A percentile compares a stretch with the other conserved stretches of the same genome.
Evolutionary conservation across 805 yeast species (phyloP).

Genomic region (Cyberlindnera samutprakarnensis): DNA sequence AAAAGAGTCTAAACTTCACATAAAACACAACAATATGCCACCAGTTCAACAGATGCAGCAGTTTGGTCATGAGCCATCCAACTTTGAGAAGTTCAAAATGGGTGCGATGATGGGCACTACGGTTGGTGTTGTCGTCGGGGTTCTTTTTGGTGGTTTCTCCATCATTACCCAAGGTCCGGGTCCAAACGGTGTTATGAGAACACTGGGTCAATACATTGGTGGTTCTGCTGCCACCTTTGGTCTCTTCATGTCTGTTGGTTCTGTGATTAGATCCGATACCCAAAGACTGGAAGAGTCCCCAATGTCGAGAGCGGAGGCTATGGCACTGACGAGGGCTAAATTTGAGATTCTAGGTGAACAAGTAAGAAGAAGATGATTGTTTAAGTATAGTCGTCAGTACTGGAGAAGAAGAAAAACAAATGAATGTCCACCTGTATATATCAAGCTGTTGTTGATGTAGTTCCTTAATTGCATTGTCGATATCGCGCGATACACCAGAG

Average conservation of each 20-base stretch:
- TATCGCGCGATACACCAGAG: too few species aligned
- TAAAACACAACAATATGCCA: not conserved
- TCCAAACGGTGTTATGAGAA: conserved; percentile 94
- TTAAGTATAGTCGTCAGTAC: too few species aligned
- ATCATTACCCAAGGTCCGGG: conserved; percentile 94
- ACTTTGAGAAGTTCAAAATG: conserved; percentile 96
- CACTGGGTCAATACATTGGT: conserved; percentile 91
- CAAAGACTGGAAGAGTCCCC: not conserved
- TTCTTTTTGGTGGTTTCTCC: conserved; percentile 89
- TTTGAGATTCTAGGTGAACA: conserved; percentile 24
- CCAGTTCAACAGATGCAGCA: conserved; percentile 65
- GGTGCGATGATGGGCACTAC: conserved; percentile 91
- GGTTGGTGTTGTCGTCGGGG: conserved; percentile 88
- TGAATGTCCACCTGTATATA: too few species aligned
- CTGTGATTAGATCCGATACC: conserved; percentile 74
- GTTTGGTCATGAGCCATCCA: conserved; percentile 57
- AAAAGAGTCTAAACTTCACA: too few species aligned
- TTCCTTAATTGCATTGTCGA: too few species aligned
- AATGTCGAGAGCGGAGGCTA: conserved; percentile 26
- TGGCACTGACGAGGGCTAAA: conserved; percentile 36
- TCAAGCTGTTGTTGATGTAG: too few species aligned
- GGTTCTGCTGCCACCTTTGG: conserved; percentile 98
- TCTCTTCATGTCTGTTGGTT: conserved; percentile 92
- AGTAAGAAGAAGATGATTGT: conserved; percentile 14
- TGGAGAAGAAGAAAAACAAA: too few species aligned